Conservation (phyloP, 202 grass and related monocot species). For the Eragrostis tef region DNA sequence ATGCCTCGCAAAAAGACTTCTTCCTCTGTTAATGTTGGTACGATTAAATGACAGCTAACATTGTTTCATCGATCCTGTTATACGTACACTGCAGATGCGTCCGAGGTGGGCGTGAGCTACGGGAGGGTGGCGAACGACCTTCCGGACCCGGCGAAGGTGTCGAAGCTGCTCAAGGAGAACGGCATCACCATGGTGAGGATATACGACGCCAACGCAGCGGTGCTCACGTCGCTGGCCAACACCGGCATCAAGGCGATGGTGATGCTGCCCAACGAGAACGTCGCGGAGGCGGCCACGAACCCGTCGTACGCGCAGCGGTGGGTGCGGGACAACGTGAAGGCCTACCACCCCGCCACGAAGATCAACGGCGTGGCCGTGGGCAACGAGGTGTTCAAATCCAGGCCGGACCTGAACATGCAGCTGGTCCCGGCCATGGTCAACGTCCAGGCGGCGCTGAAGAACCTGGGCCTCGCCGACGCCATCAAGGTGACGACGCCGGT, state of each 20-base stretch:
- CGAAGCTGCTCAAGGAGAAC: constrained; percentile 52
- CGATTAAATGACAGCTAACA: not conserved
- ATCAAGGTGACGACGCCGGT: constrained; percentile 72
- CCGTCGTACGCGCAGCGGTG: constrained; percentile 46
- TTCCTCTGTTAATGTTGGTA: not conserved
- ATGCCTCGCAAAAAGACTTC: not conserved
- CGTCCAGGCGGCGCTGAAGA: constrained; percentile 48
- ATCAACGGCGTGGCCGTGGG: constrained; percentile 63
- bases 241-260: constrained; percentile 59
- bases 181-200: constrained; percentile 63
- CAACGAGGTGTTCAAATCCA: constrained; percentile 71
- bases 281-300: constrained; percentile 21
- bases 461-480: constrained; percentile 47
- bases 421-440: constrained; percentile 67
- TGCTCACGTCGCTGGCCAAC: constrained; percentile 53
- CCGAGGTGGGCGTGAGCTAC: constrained; percentile 67
- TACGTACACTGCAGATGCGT: constrained; percentile 44
- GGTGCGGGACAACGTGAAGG: constrained; percentile 40
- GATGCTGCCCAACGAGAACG: constrained; percentile 59
- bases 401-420: not conserved
- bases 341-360: constrained; percentile 50
- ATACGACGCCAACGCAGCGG: constrained; percentile 51
- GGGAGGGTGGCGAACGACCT: constrained; percentile 61
- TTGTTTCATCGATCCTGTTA: not conserved
- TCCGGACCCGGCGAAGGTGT: constrained; percentile 44